Evolutionary conservation across 2,329 filamentous ascomycete species (phyloP).

Genomic region (Pseudopyrenochaeta lycopersici): DNA sequence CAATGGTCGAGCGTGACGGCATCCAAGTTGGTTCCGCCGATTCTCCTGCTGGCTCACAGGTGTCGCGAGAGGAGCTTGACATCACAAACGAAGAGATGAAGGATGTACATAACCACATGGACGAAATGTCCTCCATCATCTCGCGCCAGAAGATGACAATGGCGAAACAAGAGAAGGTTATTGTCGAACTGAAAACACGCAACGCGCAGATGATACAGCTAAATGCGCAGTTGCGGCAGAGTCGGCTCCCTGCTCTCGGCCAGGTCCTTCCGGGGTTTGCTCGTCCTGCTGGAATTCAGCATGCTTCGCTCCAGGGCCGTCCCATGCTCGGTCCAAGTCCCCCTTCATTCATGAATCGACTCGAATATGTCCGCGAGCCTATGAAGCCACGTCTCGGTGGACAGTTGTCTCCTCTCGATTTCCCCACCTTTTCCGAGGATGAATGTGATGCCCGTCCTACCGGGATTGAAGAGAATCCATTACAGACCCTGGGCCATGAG

Average conservation of each 20-base stretch:
- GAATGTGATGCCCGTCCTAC: background rate
- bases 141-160: background rate
- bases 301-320: background rate
- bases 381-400: background rate
- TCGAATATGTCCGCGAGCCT: background rate
- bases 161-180: background rate
- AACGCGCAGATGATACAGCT: background rate
- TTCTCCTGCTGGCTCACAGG: background rate
- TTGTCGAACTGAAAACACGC: background rate
- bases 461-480: too few species aligned
- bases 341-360: background rate
- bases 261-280: background rate
- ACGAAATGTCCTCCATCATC: background rate
- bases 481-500: too few species aligned
- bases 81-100: constrained; percentile 9
- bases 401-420: background rate
- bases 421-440: background rate
- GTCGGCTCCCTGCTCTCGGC: background rate
- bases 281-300: background rate
- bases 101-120: background rate
- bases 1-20: background rate
- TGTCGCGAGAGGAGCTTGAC: constrained; percentile 2
- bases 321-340: background rate
- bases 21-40: background rate
- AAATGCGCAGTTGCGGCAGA: too few species aligned